A percentile compares a stretch with the other conserved stretches of the same genome.
These are phyloP conservation scores for Populus deltoides DNA, from an alignment of 345 rosid species.

Conservation along the genomic window DNA sequence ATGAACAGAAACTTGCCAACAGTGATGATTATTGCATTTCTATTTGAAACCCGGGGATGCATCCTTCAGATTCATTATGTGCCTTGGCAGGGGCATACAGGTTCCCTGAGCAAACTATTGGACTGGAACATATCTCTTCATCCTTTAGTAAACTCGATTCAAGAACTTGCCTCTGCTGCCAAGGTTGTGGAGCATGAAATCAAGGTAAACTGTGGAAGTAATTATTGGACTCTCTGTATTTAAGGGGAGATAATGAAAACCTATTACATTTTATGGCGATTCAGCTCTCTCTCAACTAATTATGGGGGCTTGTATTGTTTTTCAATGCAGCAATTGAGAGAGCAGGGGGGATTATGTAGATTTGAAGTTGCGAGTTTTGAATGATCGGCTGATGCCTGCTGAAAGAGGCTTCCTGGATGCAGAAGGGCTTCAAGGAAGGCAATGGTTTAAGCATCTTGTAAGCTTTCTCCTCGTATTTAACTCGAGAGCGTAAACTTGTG, in stretches of 20 bases:
- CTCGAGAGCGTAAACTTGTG: neutral
- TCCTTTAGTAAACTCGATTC: constrained; percentile 56
- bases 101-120: constrained; percentile 46
- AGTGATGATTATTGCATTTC: neutral
- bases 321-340: constrained; percentile 48
- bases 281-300: neutral
- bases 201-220: constrained; percentile 35
- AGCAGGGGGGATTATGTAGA: constrained; percentile 25
- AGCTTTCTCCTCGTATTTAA: constrained; percentile 19
- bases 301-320: neutral
- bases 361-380: constrained; percentile 53
- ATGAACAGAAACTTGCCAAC: neutral
- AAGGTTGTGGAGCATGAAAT: constrained; percentile 57
- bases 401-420: constrained; percentile 91
- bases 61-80: neutral
- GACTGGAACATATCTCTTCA: constrained; percentile 41
- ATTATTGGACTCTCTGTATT: neutral
- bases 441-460: constrained; percentile 96
- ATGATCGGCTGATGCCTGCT: constrained; percentile 80
- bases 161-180: constrained; percentile 56
- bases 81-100: constrained; percentile 46
- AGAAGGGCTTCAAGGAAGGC: constrained; percentile 68
- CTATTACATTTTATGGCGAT: neutral
- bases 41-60: neutral
- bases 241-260: neutral